phyloP scores from a whole-genome alignment of 2,329 filamentous ascomycete species.

The Pyrenochaeta sp. region DNA sequence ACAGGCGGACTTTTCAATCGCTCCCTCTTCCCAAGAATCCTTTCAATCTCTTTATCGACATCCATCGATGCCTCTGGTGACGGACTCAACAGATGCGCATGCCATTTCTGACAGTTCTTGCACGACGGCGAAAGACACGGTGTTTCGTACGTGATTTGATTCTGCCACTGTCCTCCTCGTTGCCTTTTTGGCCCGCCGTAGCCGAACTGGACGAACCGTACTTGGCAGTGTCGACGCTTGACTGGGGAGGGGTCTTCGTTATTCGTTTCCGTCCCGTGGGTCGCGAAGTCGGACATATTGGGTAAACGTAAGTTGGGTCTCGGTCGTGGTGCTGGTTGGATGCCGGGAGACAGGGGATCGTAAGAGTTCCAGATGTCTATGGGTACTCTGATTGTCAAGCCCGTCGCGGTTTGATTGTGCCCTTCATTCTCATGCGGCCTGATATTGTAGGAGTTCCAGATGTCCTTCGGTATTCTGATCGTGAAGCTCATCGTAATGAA shows the following conservation, averaged over 20 bases:
- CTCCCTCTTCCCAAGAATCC: neutral
- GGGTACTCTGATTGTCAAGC: conserved; percentile 13
- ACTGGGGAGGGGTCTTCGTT: neutral
- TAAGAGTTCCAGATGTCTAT: conserved; percentile 19
- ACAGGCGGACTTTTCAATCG: neutral
- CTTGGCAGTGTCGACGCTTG: conserved; percentile 16
- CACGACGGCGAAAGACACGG: conserved; percentile 25
- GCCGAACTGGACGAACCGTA: conserved; percentile 20
- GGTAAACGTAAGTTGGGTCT: neutral
- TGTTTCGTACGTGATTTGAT: conserved; percentile 12
- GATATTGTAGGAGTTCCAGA: conserved; percentile 21
- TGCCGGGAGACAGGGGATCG: neutral
- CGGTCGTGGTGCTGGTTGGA: neutral
- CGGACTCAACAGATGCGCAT: conserved; percentile 9
- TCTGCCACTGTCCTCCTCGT: conserved; percentile 4
- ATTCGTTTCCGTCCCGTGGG: neutral
- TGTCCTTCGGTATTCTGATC: conserved; percentile 15
- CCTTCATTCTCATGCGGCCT: too few species aligned
- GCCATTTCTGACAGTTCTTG: conserved; percentile 19
- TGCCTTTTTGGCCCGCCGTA: conserved; percentile 19
- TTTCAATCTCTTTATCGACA: neutral
- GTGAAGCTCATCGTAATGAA: too few species aligned
- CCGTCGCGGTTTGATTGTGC: neutral
- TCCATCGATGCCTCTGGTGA: neutral
- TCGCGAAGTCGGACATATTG: neutral